Base-by-base conservation (phyloP, 108 stramenopile genomes). In the Cyclostephanos tholiformis region DNA sequence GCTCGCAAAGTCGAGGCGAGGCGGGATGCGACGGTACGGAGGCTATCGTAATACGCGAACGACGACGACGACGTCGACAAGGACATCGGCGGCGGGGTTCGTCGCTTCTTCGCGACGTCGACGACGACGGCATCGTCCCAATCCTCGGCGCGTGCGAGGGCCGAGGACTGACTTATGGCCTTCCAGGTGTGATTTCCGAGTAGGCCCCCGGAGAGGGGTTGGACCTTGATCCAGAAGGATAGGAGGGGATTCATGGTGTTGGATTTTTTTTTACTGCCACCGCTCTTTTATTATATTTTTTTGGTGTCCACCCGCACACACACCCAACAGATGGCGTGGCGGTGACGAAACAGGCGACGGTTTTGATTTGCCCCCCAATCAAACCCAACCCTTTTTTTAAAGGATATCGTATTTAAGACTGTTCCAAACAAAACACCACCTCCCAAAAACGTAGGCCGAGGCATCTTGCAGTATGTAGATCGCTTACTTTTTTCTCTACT, bases 181-280 rank as follows among this genome's bases (percentile, higher is more conserved):
- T 69, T 69, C 55, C 56, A 58, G 26, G 68, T 57, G 39, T 57
- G 55, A 43, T 25, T 69, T 16, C 53, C 32, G 25, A 68, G 30
- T 13, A 69, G 35, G 26, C 39, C 25, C 23, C 56, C 68, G 55
- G 55, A 69, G 25, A 69, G 68, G 32, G 68, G 68, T 56, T 69
- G 68, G 56, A 69, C 55, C 13, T 58, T 69, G 39, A 57, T 25
- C 68, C 68, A 69, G 39, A 69, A 57, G 52, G 56, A 55, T 36
- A 41, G 56, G 68, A 69, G 68, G 20, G 65, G 65, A 29, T 57
- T 57, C 68, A 69, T 69, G 19, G 16, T 4, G 49, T 32, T 1
- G 19, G 49, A 50, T 50, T 50, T 19, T 50, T 50, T 68, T 44
- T 59, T 44, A 2, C 4, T 49, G 49, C 27, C 4, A n/a, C n/a